Evolutionary conservation across 2,329 filamentous ascomycete species (phyloP).

Genomic region (Didymella lethalis): DNA sequence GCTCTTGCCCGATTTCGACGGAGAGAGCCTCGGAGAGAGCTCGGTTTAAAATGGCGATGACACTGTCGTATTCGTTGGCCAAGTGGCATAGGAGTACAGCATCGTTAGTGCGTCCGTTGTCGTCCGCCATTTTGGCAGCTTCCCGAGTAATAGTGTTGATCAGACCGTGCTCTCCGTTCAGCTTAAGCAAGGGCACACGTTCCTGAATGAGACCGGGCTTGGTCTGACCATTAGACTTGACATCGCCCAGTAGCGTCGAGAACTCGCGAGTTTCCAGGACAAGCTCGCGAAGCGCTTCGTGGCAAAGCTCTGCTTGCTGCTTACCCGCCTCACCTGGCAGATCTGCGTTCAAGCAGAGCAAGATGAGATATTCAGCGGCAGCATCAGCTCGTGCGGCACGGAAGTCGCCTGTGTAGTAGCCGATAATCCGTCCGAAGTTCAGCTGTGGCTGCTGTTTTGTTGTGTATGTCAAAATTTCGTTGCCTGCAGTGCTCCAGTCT

Average conservation of each 20-base stretch:
- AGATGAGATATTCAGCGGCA: slow-evolving; percentile 88
- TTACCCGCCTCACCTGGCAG: slow-evolving; percentile 75
- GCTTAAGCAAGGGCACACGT: slow-evolving; percentile 79
- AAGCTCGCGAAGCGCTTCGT: slow-evolving; percentile 90
- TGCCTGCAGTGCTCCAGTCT: slow-evolving; percentile 70
- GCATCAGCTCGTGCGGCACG: slow-evolving; percentile 86
- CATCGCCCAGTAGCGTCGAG: slow-evolving; percentile 90
- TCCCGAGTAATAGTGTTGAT: slow-evolving; percentile 91
- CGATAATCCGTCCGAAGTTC: slow-evolving; percentile 92
- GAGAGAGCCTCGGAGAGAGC: slow-evolving; percentile 89
- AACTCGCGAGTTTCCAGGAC: slow-evolving; percentile 98
- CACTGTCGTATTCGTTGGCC: slow-evolving; percentile 92
- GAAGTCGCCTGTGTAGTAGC: slow-evolving; percentile 96
- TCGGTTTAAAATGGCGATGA: slow-evolving; percentile 88
- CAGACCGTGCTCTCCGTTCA: slow-evolving; percentile 82
- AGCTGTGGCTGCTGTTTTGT: slow-evolving; percentile 79
- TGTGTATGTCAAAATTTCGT: slow-evolving; percentile 74
- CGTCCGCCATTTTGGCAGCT: slow-evolving; percentile 90
- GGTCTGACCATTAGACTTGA: slow-evolving; percentile 82
- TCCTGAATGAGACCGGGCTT: slow-evolving; percentile 89
- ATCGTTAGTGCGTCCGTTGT: slow-evolving; percentile 91
- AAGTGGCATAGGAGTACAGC: slow-evolving; percentile 94
- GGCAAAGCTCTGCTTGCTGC: slow-evolving; percentile 82
- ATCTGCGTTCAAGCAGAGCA: slow-evolving; percentile 92
- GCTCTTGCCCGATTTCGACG: slow-evolving; percentile 82